phyloP scores from a whole-genome alignment of 306 rosid species.

The Pyrus bretschneideri region DNA sequence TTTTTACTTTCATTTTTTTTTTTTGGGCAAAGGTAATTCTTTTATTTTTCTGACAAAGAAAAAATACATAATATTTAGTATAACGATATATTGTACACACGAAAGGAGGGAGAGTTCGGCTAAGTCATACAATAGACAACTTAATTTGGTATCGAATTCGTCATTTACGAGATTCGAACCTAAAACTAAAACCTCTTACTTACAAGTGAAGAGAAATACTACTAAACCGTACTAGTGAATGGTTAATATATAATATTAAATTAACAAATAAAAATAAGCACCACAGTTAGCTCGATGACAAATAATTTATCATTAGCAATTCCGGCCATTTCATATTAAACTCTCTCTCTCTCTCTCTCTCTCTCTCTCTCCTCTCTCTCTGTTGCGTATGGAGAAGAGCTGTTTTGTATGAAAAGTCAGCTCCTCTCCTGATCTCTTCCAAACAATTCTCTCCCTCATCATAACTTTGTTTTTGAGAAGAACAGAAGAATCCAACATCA shows the following conservation, averaged over 20 bases:
- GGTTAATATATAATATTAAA: neutral
- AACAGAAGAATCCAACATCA: constrained; percentile 1
- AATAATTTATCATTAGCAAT: constrained; percentile 10
- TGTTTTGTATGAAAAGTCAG: constrained; percentile 78
- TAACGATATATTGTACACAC: too few species aligned
- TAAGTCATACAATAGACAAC: too few species aligned
- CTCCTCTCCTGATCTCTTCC: constrained; percentile 30
- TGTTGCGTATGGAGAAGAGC: constrained; percentile 55
- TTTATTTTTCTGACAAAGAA: neutral
- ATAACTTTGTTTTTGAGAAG: constrained; percentile 23
- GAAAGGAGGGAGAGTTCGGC: fast-evolving
- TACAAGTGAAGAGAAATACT: too few species aligned
- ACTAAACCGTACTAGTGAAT: too few species aligned
- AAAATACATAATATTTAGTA: neutral
- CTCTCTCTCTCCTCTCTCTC: constrained; percentile 11
- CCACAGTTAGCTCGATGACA: neutral
- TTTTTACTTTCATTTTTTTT: neutral
- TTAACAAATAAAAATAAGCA: neutral
- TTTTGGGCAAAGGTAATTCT: neutral
- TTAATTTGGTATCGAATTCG: too few species aligned
- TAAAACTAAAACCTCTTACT: too few species aligned
- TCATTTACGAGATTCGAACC: too few species aligned
- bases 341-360: constrained; percentile 10
- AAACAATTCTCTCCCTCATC: constrained; percentile 16
- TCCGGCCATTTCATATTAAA: constrained; percentile 5